Evolutionary conservation across 2,329 filamentous ascomycete species (phyloP).

Genomic region (Phaeophleospora eucalypticola): DNA sequence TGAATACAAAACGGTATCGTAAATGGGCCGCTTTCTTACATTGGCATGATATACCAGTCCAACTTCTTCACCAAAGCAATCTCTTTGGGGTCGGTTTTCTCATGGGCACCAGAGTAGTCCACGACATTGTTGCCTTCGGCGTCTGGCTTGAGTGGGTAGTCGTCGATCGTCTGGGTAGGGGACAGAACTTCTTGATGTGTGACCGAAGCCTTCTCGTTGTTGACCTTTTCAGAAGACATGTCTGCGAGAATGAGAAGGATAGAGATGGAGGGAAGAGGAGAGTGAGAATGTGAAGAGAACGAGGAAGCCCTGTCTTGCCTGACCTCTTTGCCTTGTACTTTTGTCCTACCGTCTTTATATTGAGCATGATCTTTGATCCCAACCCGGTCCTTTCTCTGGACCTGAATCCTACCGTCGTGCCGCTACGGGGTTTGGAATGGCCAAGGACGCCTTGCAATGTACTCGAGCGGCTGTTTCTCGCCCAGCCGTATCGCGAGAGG

Average conservation of each 20-base stretch:
- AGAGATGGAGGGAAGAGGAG: background rate
- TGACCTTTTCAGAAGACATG: constrained; percentile 12
- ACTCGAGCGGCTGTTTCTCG: background rate
- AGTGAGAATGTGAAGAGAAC: background rate
- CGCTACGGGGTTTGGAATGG: background rate
- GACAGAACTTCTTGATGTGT: constrained; percentile 12
- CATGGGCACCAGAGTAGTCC: constrained; percentile 31
- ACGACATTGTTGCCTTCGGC: constrained; percentile 4
- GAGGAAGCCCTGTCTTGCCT: background rate
- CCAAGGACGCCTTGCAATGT: background rate
- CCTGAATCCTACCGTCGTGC: background rate
- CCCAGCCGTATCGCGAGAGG: background rate
- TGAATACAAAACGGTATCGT: background rate
- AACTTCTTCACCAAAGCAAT: constrained; percentile 31
- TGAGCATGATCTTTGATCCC: background rate
- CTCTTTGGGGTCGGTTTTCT: constrained; percentile 31
- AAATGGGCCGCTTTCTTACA: constrained; percentile 11
- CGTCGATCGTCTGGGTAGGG: constrained; percentile 11
- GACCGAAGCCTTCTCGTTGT: constrained; percentile 12
- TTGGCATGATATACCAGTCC: constrained; percentile 29
- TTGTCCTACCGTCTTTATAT: background rate
- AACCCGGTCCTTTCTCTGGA: background rate
- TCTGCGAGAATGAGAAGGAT: constrained; percentile 2
- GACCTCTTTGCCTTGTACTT: background rate
- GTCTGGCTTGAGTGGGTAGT: constrained; percentile 8